These are phyloP conservation scores for Apiotrichum veenhuisii DNA, from an alignment of 1,284 basidiomycete genomes.

Conservation along the genomic window DNA sequence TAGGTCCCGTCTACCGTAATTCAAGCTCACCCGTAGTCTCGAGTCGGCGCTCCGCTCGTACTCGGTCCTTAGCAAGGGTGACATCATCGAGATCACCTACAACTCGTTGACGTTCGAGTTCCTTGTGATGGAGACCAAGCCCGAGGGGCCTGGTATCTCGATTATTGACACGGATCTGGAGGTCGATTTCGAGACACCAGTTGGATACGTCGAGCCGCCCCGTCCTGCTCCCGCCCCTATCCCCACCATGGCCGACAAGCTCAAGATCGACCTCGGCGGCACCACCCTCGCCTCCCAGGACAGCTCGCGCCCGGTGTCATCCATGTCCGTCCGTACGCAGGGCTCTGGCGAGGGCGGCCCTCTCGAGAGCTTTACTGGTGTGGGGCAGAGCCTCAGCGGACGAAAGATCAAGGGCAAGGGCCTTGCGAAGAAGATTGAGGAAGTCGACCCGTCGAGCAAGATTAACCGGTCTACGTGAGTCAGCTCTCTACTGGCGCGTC, in stretches of 20 bases:
- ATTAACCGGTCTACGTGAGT: slow-evolving; percentile 83
- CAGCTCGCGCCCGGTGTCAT: slow-evolving; percentile 71
- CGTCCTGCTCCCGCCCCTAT: slow-evolving; percentile 74
- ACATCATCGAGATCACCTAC: slow-evolving; percentile 87
- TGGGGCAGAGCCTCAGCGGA: slow-evolving; percentile 80
- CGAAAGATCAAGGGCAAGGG: slow-evolving; percentile 90
- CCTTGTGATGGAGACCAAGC: slow-evolving; percentile 88
- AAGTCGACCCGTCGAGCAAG: slow-evolving; percentile 74
- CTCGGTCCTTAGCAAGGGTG: slow-evolving; percentile 81
- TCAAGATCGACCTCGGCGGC: slow-evolving; percentile 86
- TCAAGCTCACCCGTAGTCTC: slow-evolving; percentile 56
- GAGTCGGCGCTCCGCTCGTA: slow-evolving; percentile 95
- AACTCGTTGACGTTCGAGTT: slow-evolving; percentile 92
- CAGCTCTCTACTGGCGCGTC: neutral
- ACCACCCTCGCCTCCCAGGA: slow-evolving; percentile 58
- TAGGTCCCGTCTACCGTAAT: slow-evolving; percentile 54
- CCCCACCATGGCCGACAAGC: slow-evolving; percentile 92
- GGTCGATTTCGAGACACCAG: slow-evolving; percentile 60
- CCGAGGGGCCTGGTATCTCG: slow-evolving; percentile 81
- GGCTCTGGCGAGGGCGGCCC: slow-evolving; percentile 48
- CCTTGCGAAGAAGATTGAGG: slow-evolving; percentile 74
- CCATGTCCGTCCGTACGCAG: slow-evolving; percentile 32
- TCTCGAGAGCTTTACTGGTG: slow-evolving; percentile 91
- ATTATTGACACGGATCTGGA: slow-evolving; percentile 89
- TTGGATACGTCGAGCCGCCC: slow-evolving; percentile 80